phyloP scores from a whole-genome alignment of 2,329 filamentous ascomycete species.

The Apiospora sp. region DNA sequence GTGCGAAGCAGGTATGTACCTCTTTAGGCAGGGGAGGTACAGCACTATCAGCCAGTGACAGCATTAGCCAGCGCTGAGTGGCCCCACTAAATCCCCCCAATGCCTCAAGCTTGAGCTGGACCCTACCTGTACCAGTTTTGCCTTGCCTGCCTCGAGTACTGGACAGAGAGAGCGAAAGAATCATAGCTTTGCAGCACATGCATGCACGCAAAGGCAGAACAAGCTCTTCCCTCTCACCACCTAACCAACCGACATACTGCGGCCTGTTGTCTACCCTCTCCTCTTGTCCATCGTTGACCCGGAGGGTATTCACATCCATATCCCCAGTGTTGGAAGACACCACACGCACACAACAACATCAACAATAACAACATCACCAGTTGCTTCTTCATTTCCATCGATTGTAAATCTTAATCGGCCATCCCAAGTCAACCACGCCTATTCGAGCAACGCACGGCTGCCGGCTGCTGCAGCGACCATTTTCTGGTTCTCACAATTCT shows the following conservation, averaged over 20 bases:
- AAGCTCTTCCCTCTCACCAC: slow-evolving; percentile 17
- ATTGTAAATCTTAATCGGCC: slow-evolving; percentile 15
- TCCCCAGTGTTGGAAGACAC: background rate
- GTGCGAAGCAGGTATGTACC: slow-evolving; percentile 1
- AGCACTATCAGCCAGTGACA: slow-evolving; percentile 7
- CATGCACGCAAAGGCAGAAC: background rate
- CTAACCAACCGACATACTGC: background rate
- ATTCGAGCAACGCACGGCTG: slow-evolving; percentile 7
- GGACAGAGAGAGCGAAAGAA: background rate
- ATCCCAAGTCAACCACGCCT: slow-evolving; percentile 10
- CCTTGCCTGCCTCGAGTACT: background rate
- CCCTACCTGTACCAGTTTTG: slow-evolving; percentile 6
- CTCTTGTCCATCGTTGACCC: slow-evolving; percentile 4
- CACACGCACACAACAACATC: background rate
- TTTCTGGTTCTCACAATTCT: slow-evolving; percentile 15
- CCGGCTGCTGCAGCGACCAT: slow-evolving; percentile 14
- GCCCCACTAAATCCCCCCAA: background rate
- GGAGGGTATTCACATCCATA: background rate
- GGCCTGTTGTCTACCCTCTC: background rate
- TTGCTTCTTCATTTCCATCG: slow-evolving; percentile 2
- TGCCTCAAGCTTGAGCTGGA: slow-evolving; percentile 10
- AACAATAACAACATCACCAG: background rate
- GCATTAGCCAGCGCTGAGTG: background rate
- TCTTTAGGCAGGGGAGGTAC: background rate
- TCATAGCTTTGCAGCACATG: slow-evolving; percentile 12